A percentile compares a stretch with the other conserved stretches of the same genome.
Conservation (phyloP, 805 yeast genomes). For the Starmerella bombi region DNA sequence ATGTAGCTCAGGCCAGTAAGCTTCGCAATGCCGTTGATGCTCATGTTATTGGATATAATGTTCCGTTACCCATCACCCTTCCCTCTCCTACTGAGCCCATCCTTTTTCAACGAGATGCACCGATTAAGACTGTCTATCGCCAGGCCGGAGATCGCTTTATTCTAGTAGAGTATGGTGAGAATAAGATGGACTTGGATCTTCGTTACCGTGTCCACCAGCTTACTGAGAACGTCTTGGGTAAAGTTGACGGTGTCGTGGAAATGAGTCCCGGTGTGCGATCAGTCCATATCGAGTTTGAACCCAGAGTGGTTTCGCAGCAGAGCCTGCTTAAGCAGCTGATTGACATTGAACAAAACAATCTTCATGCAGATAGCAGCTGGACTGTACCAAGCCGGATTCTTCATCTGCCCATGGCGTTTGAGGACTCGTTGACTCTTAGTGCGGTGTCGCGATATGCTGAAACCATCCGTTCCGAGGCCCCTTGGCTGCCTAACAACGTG, state of each 20-base stretch:
- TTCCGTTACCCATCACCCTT: conserved; percentile 16
- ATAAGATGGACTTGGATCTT: conserved; percentile 69
- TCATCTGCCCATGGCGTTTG: conserved; percentile 91
- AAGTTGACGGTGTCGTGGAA: conserved; percentile 71
- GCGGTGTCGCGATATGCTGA: conserved; percentile 87
- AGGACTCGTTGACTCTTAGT: conserved; percentile 74
- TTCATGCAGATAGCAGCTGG: conserved; percentile 59
- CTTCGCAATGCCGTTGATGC: conserved; percentile 51
- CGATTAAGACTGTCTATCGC: conserved; percentile 71
- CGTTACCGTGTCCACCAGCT: conserved; percentile 76
- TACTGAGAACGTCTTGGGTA: conserved; percentile 53
- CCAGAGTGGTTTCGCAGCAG: conserved; percentile 45
- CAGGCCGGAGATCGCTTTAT: conserved; percentile 96
- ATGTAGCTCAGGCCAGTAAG: conserved; percentile 51
- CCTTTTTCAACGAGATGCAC: conserved; percentile 38
- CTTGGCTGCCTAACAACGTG: conserved; percentile 96
- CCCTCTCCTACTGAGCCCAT: conserved; percentile 56
- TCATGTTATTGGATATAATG: conserved; percentile 23
- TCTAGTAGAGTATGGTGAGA: conserved; percentile 85
- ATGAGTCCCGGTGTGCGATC: conserved; percentile 97
- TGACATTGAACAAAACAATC: conserved; percentile 37
- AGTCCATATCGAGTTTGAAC: conserved; percentile 75
- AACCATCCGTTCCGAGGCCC: conserved; percentile 85
- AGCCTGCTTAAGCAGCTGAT: conserved; percentile 49
- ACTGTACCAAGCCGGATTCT: conserved; percentile 68